phyloP scores from a whole-genome alignment of 768 basidiomycete genomes.

The Hygrophoropsis aurantiaca region DNA sequence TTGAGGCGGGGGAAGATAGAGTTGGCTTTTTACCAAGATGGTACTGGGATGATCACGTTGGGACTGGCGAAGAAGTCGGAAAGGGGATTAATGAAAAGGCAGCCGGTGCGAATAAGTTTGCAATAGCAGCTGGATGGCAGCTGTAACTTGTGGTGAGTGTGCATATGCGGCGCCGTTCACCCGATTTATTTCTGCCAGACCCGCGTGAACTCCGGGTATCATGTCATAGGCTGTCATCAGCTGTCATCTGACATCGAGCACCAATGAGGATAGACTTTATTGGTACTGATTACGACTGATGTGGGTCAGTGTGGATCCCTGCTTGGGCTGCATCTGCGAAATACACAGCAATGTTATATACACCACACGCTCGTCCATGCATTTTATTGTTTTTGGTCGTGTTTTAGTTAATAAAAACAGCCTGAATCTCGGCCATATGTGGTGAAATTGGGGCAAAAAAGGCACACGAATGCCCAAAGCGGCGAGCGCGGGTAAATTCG shows the following conservation, averaged over 20 bases:
- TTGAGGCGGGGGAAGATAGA: constrained; percentile 65
- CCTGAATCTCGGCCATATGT: constrained; percentile 9
- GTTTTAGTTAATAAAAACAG: constrained; percentile 12
- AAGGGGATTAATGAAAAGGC: constrained; percentile 4
- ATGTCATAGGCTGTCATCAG: neutral
- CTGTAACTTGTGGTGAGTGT: constrained; percentile 15
- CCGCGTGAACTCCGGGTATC: constrained; percentile 24
- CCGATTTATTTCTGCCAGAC: constrained; percentile 9
- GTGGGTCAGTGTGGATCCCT: no score
- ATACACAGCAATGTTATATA: no score
- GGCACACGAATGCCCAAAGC: constrained; percentile 17
- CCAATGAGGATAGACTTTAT: no score
- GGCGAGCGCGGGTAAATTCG: constrained; percentile 19
- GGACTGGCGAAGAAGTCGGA: constrained; percentile 2
- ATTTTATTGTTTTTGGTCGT: constrained; percentile 9
- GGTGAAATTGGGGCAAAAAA: constrained; percentile 14
- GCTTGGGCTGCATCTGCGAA: no score
- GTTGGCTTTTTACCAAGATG: constrained; percentile 78
- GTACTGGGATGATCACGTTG: constrained; percentile 49
- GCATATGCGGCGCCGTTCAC: constrained; percentile 14
- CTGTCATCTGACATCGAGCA: neutral
- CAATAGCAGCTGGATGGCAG: constrained; percentile 18
- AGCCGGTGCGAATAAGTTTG: neutral
- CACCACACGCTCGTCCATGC: no score
- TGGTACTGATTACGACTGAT: no score